phyloP scores from a whole-genome alignment of 106 monocot species.

The Posidonia australis region DNA sequence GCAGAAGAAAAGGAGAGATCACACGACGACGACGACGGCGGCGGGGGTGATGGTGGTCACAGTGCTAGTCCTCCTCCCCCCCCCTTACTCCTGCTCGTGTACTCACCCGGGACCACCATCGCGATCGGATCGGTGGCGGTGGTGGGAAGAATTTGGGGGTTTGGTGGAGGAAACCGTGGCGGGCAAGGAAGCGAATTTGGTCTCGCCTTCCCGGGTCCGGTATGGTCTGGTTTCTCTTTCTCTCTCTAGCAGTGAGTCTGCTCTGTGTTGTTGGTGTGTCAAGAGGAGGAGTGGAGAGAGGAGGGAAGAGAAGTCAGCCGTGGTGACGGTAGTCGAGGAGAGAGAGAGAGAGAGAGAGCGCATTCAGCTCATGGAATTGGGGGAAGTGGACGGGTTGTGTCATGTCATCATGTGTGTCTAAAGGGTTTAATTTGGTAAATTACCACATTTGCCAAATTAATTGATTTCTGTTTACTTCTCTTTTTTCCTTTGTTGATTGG shows the following conservation, averaged over 20 bases:
- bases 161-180: not conserved
- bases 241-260: not conserved
- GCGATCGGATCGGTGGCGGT: not conserved
- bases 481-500: too few relatives aligned
- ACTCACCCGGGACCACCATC: not conserved
- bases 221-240: not conserved
- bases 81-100: not conserved
- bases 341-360: too few relatives aligned
- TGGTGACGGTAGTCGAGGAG: too few relatives aligned
- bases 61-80: not conserved
- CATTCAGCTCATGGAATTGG: too few relatives aligned
- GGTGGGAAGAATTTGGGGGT: not conserved
- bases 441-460: too few relatives aligned
- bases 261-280: constrained; percentile 1
- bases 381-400: too few relatives aligned
- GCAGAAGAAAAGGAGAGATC: not conserved
- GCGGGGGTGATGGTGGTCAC: not conserved
- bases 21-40: not conserved
- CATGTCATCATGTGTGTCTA: too few relatives aligned
- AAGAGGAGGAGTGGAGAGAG: too few relatives aligned
- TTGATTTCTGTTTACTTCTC: too few relatives aligned
- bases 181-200: not conserved
- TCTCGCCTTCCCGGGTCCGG: too few relatives aligned
- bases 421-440: too few relatives aligned
- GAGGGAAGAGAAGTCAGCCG: constrained; percentile 1